Percentiles rank a stretch among this genome's conserved stretches.
phyloP scores from a whole-genome alignment of 2,329 filamentous ascomycete genomes.

The Colletotrichum abscissum region DNA sequence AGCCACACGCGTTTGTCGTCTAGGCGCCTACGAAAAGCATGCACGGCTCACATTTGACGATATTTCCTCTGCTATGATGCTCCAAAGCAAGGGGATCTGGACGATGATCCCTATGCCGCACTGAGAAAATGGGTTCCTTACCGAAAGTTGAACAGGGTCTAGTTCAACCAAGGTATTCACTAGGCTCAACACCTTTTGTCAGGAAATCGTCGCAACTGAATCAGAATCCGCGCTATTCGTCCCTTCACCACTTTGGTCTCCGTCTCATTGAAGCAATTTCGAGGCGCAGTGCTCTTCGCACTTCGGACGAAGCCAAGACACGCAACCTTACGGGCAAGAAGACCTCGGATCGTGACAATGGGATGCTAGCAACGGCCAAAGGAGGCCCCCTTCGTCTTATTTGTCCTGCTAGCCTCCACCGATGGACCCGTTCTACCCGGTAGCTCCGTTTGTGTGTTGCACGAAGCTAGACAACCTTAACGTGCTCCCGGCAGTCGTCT shows the following conservation, averaged over 20 bases:
- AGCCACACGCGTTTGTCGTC: neutral
- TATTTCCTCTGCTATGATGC: neutral
- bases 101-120: neutral
- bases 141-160: neutral
- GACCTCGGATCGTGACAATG: neutral
- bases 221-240: neutral
- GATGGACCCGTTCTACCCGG: neutral
- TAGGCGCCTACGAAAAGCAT: neutral
- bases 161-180: neutral
- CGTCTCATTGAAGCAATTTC: neutral
- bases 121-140: neutral
- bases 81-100: neutral
- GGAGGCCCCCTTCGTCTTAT: neutral
- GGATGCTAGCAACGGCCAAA: neutral
- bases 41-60: neutral
- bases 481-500: neutral
- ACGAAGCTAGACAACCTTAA: neutral
- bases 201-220: constrained; percentile 8
- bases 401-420: neutral
- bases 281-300: neutral
- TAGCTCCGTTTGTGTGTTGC: neutral
- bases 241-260: neutral
- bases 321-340: neutral
- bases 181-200: neutral
- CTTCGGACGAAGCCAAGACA: constrained; percentile 15